Evolutionary conservation across 1,139 yeast species (phyloP).

Genomic region (Debaryomycetaceae sp.): DNA sequence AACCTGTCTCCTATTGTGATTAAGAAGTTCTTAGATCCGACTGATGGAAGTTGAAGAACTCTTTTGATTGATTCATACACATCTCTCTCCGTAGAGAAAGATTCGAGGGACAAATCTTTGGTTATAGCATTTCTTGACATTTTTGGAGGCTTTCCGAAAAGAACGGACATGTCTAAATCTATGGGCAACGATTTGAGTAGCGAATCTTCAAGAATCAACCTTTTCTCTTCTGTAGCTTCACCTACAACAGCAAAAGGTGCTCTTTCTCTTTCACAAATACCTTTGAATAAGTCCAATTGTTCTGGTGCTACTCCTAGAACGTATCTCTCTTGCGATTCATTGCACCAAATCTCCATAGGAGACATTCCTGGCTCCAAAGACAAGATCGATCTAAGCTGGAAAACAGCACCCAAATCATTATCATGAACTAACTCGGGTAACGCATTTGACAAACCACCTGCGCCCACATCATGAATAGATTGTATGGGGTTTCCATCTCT

Average conservation of each 20-base stretch:
- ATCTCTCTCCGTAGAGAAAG: constrained; percentile 30
- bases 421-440: constrained; percentile 97
- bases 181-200: constrained; percentile 79
- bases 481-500: constrained; percentile 75
- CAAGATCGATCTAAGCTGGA: constrained; percentile 87
- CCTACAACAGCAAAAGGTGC: constrained; percentile 97
- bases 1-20: constrained; percentile 97
- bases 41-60: constrained; percentile 87
- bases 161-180: constrained; percentile 93
- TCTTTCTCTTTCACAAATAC: constrained; percentile 90
- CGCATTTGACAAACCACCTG: constrained; percentile 98
- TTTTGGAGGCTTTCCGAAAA: constrained; percentile 96
- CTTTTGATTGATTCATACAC: constrained; percentile 71
- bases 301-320: constrained; percentile 89
- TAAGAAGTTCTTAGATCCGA: constrained; percentile 91
- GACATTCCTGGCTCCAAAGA: constrained; percentile 98
- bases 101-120: constrained; percentile 54
- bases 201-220: constrained; percentile 77
- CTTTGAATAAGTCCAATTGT: constrained; percentile 66
- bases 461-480: constrained; percentile 98
- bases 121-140: constrained; percentile 79
- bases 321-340: constrained; percentile 98
- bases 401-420: constrained; percentile 89
- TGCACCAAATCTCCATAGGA: constrained; percentile 99
- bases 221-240: constrained; percentile 82